Evolutionary conservation across 2,329 filamentous ascomycete species (phyloP).

Genomic region (Dichotomopilus funicola): DNA sequence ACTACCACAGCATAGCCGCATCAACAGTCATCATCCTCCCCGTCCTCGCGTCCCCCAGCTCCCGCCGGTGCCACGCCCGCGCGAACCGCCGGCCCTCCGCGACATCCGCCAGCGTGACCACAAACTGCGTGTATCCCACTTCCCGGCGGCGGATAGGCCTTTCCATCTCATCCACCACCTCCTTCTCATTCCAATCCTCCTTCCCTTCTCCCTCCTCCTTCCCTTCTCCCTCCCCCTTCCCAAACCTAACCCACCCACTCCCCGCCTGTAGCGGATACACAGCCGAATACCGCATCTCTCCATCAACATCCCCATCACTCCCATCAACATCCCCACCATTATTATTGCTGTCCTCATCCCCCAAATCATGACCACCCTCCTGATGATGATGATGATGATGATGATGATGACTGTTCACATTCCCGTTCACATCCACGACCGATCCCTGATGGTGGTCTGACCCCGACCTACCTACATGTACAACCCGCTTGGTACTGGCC

Average conservation of each 20-base stretch:
- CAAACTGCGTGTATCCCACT: constrained; percentile 39
- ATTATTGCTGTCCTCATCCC: no score
- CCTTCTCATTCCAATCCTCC: constrained; percentile 17
- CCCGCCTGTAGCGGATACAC: neutral
- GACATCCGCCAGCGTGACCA: constrained; percentile 50
- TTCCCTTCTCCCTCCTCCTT: neutral
- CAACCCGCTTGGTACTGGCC: neutral
- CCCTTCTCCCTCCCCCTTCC: neutral
- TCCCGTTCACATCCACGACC: no score
- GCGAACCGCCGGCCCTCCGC: constrained; percentile 48
- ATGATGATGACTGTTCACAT: neutral
- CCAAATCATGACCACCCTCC: neutral
- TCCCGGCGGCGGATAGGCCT: constrained; percentile 20
- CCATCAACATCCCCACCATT: no score
- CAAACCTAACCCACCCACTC: neutral
- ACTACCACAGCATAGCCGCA: constrained; percentile 26
- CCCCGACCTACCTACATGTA: no score
- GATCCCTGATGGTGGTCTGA: no score
- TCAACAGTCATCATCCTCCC: constrained; percentile 24
- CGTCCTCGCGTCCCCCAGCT: constrained; percentile 25
- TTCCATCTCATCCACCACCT: neutral
- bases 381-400: constrained; percentile 10
- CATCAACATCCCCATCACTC: no score
- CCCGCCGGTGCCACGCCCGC: constrained; percentile 37
- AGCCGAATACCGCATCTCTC: neutral